phyloP scores from a whole-genome alignment of 2,329 filamentous ascomycete genomes.

The Lasiodiplodia gonubiensis region DNA sequence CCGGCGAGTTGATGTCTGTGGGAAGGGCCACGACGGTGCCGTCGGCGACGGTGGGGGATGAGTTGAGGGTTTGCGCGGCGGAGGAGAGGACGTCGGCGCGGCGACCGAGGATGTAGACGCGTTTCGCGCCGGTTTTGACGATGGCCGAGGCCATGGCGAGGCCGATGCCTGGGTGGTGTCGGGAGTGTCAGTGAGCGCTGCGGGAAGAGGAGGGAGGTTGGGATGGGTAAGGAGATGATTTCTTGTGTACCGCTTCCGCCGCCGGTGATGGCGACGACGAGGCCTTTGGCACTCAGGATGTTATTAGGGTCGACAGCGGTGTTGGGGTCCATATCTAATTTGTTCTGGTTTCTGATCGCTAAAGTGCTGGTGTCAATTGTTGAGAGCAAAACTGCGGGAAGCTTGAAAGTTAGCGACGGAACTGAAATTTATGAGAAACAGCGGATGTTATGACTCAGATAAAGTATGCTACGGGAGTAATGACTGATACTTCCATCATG shows the following conservation, averaged over 20 bases:
- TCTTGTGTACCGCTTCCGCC: conserved; percentile 46
- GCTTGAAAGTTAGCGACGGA: neutral
- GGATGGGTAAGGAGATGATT: neutral
- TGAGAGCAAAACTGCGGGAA: too few species aligned
- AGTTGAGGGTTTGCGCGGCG: conserved; percentile 44
- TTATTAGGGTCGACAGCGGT: conserved; percentile 41
- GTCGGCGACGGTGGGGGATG: conserved; percentile 17
- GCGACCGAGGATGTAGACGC: conserved; percentile 55
- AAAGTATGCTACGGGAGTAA: neutral
- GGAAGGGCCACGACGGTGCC: conserved; percentile 48
- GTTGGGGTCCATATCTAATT: conserved; percentile 43
- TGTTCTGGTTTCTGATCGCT: neutral
- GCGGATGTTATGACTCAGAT: neutral
- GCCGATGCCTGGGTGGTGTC: conserved; percentile 42
- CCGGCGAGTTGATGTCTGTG: conserved; percentile 49
- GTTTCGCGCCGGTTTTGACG: conserved; percentile 48
- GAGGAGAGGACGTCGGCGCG: conserved; percentile 49
- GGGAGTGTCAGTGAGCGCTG: conserved; percentile 39
- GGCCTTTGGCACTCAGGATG: conserved; percentile 49
- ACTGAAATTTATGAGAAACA: neutral
- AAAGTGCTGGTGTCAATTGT: conserved; percentile 4
- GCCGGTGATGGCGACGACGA: conserved; percentile 50
- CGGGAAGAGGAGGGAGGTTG: conserved; percentile 6
- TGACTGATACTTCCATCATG: neutral
- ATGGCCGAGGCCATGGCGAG: conserved; percentile 50